Evolutionary conservation across 441 rosid genomes (phyloP), one percentile per base, ranked within the genome.

Genomic region (Arabidopsis lyrata): DNA sequence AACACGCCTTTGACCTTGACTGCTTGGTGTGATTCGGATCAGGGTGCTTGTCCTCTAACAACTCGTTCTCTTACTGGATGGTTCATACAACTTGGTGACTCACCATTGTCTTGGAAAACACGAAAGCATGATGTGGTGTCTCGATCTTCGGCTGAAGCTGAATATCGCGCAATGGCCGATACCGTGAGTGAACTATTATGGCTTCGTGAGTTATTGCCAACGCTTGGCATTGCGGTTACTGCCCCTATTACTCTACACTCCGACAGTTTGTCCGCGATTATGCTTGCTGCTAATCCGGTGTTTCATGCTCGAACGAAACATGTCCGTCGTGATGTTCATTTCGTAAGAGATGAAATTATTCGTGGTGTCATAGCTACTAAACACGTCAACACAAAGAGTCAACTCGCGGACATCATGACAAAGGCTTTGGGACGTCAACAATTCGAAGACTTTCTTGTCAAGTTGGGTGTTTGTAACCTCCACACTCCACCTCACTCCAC

Each of bases 181-280:
- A 56, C 3, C 0, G 61, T n/a, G 0, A 2, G 3, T 0, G 61
- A 56, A 29, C 1, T 32, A 0, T 1, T 56, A 0, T 56, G 61
- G 61, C 0, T 56, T 1, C 13, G 22, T 0, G 12, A 32, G 0
- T 1, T 56, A 0, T 13, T 56, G 1, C 22, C 22, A 0, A 2
- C 12, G 0, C 3, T 56, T 8, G 61, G 39, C 0, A 32, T 56
- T 0, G 1, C 8, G 0, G 13, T 16, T 1, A 20, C 42, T 0
- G 4, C 18, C 1, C 9, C 41, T 0, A 9, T 36, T 2, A 8
- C 39, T 36, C 12, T 55, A 1, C 38, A 55, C 1, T 32, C 3
- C 0, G 60, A 55, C 3, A 55, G 39, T 4, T 1, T 31, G 0
- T 55, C 41, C 0, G 41, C 61, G 0, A 55, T 55, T 1, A 8